Evolutionary conservation across 1,284 basidiomycete genomes (phyloP), one percentile per base, ranked within the genome.

Genomic region (Violaceomyces palustris): DNA sequence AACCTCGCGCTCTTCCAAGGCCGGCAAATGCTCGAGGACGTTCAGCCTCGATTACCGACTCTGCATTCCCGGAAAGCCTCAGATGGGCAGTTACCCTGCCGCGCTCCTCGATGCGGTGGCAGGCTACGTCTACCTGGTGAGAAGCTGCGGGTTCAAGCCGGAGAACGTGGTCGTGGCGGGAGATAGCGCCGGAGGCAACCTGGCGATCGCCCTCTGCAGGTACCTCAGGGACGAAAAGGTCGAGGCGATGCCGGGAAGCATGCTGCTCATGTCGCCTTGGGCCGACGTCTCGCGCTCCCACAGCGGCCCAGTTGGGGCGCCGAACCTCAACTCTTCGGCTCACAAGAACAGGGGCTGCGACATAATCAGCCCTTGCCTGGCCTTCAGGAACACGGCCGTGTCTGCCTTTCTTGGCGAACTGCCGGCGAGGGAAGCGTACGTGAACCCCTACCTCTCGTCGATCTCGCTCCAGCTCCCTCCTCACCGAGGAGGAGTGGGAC

Each of bases 111-210:
- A 73, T 36, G 61, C 65, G 8, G 42, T 73, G 1, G 50, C 62
- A 18, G 65, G 61, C 19, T 73, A 69, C 37, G 43, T 61, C 9
- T 72, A 73, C 42, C 48, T 73, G 8, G 51, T 64, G 11, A 46
- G 55, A 7, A 35, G 45, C 7, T 54, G 63, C 8, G 54, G 57
- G 11, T 72, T 71, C 31, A 24, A 44, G 10, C 59, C 65, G 7
- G 75, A 76, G 48, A 82, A 83, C 61, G 79, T 86, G 39, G 67
- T 83, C 24, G 62, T 87, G 21, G 78, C 79, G 6, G 85, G 84
- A 15, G 84, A 86, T 65, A 82, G 80, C 31, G 83, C 85, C 0
- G 85, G 85, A 3, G 84, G 82, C 0, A 85, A 86, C 64, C 75
- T 86, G 3, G 81, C 80, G 0, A 75, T 85, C 3, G 80, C 82